phyloP scores from a whole-genome alignment of 345 rosid genomes.

The Brassica nigra region DNA sequence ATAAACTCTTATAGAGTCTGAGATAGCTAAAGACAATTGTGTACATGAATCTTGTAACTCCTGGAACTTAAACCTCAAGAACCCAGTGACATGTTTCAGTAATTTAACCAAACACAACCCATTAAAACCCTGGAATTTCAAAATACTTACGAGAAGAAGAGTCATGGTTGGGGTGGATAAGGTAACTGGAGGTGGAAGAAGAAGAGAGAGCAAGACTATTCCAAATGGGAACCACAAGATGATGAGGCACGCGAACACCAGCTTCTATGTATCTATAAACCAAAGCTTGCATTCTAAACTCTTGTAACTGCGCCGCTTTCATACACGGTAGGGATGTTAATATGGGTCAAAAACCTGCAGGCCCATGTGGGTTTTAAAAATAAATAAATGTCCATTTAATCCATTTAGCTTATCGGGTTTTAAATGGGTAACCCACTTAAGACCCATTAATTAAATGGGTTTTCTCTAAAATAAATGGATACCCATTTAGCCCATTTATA shows the following conservation, averaged over 20 bases:
- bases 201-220: conserved; percentile 45
- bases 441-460: too few species aligned
- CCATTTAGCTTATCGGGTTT: too few species aligned
- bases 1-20: not conserved
- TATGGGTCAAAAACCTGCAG: too few species aligned
- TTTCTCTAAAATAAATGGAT: too few species aligned
- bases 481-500: too few species aligned
- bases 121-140: not conserved
- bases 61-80: not conserved
- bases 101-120: not conserved
- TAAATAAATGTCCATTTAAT: too few species aligned
- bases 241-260: conserved; percentile 55
- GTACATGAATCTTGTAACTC: conserved; percentile 8
- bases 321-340: too few species aligned
- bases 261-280: conserved; percentile 52
- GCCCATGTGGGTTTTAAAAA: too few species aligned
- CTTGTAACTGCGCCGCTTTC: conserved; percentile 51
- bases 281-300: conserved; percentile 55
- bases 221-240: conserved; percentile 53
- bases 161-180: not conserved
- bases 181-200: conserved; percentile 14
- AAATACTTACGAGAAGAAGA: conserved; percentile 31
- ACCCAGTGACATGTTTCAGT: not conserved
- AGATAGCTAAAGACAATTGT: not conserved
- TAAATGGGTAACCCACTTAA: too few species aligned